Base-by-base conservation (phyloP, 768 basidiomycete species). In the Boletellus sp. region DNA sequence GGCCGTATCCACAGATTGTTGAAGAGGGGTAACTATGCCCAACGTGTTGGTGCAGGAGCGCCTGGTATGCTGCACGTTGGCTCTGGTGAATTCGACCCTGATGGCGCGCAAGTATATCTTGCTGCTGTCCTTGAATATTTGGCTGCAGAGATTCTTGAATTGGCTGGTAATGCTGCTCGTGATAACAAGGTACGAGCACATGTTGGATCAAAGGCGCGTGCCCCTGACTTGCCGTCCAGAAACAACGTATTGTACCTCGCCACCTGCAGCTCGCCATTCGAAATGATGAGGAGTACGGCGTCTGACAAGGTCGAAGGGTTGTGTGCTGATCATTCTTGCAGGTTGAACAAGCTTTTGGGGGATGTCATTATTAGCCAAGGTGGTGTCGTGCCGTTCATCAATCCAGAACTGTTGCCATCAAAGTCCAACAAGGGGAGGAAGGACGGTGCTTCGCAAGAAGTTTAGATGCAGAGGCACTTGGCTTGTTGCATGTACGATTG, bases 111-210 rank as follows among this genome's bases (percentile, higher is more conserved):
- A 85, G 90, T 90, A 43, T 91, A 90, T 70, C 80, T 90, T 50
- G 84, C 89, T 50, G 87, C 87, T 45, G 90, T 92, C 47, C 78
- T 93, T 23, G 91, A 93, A 69, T 93, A 94, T 68, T 78, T 94
- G 33, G 79, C 83, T 6, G 91, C 90, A 24, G 91, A 94, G 69
- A 83, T 94, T 61, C 79, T 92, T 45, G 90, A 93, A 69, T 75
- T 92, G 39, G 88, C 90, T 47, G 90, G 90, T 5, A 83, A 82
- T 60, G 80, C 83, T 32, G 87, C 88, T 42, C 79, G 84, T 52
- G 86, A 90, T 64, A 83, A 88, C 74, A 86, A 87, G 62, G 67
- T 70, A 47, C 17, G 39, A 10, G 2, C 2, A 5, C 38, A 22
- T 10, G 6, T 17, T 32, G 16, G 5, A 11, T 44, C 7, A 9